These are phyloP conservation scores for Arachis stenosperma DNA, from an alignment of 306 rosid species.

Conservation along the genomic window DNA sequence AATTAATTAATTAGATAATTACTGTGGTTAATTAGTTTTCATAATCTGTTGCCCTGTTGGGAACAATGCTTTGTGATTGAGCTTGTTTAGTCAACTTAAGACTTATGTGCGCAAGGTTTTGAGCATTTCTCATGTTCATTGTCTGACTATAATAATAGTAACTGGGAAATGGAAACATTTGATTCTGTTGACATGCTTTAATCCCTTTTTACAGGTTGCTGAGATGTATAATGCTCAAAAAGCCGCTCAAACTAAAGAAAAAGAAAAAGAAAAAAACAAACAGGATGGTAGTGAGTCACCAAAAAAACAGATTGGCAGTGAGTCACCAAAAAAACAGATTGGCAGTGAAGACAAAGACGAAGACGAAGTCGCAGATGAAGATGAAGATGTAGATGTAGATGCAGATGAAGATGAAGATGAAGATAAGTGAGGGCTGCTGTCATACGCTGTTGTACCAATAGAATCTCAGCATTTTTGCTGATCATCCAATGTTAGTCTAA, in stretches of 20 bases:
- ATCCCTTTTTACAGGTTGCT: slow-evolving; percentile 66
- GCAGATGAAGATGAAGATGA: slow-evolving; percentile 29
- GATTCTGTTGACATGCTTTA: neutral
- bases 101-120: neutral
- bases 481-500: slow-evolving; percentile 1
- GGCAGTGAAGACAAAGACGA: too few species aligned
- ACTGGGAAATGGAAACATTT: slow-evolving; percentile 5
- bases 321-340: too few species aligned
- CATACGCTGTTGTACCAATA: slow-evolving; percentile 23
- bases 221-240: slow-evolving; percentile 79
- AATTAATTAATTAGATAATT: neutral
- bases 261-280: slow-evolving; percentile 58
- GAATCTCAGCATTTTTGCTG: neutral
- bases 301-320: too few species aligned
- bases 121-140: neutral
- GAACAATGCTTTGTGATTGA: neutral
- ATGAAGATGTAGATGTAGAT: slow-evolving; percentile 45
- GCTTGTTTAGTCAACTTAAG: neutral
- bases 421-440: slow-evolving; percentile 57
- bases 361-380: neutral
- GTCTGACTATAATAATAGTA: slow-evolving; percentile 18
- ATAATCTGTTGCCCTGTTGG: neutral
- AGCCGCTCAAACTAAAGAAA: neutral
- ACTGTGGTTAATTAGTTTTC: neutral
- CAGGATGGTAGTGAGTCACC: slow-evolving; percentile 44